phyloP scores from a whole-genome alignment of 768 basidiomycete genomes.

The Russula sp. region DNA sequence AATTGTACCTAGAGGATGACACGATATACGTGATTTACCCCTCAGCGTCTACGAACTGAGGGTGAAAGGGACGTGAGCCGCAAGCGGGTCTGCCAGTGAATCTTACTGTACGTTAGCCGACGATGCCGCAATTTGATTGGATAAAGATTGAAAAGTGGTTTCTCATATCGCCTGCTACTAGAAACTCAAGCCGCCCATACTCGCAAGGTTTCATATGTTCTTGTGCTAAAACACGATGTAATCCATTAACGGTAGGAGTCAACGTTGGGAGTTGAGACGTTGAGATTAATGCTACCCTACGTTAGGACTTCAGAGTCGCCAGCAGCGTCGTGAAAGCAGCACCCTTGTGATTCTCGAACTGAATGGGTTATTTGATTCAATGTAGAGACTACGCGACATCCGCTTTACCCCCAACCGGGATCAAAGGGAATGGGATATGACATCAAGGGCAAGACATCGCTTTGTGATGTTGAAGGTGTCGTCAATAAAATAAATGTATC shows the following conservation, averaged over 20 bases:
- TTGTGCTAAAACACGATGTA: constrained; percentile 49
- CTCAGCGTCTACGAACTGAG: constrained; percentile 19
- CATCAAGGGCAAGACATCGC: background rate
- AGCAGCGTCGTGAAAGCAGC: background rate
- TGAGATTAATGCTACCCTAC: no score
- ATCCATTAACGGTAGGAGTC: no score
- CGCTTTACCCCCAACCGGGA: background rate
- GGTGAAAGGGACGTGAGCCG: no score
- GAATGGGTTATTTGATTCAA: background rate
- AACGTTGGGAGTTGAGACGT: no score
- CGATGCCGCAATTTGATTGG: no score
- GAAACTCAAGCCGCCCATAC: constrained; percentile 52
- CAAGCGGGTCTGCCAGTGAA: no score
- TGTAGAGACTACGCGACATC: background rate
- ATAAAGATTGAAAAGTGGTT: no score
- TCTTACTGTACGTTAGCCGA: no score
- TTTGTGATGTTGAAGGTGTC: background rate
- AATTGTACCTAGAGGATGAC: no score
- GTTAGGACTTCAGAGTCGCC: background rate
- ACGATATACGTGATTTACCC: no score
- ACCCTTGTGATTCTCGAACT: background rate
- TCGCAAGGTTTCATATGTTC: constrained; percentile 54
- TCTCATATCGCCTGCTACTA: background rate
- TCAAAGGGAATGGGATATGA: background rate
- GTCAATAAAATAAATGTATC: no score